A percentile compares a stretch with the other conserved stretches of the same genome.
Conservation (phyloP, 805 yeast genomes). For the Kuraishia hungarica region DNA sequence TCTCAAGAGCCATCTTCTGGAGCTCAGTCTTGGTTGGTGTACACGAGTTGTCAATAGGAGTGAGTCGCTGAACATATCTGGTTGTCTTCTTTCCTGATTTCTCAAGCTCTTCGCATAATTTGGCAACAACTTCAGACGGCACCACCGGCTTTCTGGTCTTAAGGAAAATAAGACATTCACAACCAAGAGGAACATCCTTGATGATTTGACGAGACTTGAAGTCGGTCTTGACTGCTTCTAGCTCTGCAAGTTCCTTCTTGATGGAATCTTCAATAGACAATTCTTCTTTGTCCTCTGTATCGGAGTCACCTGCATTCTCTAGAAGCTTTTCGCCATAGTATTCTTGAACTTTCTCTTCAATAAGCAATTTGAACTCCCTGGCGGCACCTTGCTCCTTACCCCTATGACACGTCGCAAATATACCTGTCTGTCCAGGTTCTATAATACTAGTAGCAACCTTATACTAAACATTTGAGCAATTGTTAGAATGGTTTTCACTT, state of each 20-base stretch:
- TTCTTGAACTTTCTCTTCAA: constrained; percentile 45
- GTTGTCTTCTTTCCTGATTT: constrained; percentile 48
- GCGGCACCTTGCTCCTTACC: constrained; percentile 71
- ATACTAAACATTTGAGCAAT: constrained; percentile 20
- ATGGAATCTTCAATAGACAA: constrained; percentile 71
- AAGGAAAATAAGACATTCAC: constrained; percentile 81
- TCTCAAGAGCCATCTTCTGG: constrained; percentile 43
- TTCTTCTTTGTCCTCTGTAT: constrained; percentile 28
- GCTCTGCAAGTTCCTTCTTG: constrained; percentile 55
- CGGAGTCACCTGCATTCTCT: constrained; percentile 17
- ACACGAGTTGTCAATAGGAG: constrained; percentile 73
- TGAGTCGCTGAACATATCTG: constrained; percentile 66
- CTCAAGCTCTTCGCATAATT: constrained; percentile 52
- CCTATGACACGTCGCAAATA: constrained; percentile 84
- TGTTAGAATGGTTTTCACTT: not conserved
- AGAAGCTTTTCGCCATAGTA: constrained; percentile 11
- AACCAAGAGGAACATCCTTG: constrained; percentile 54
- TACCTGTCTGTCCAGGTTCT: constrained; percentile 82
- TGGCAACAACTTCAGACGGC: constrained; percentile 64
- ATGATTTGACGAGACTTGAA: constrained; percentile 36
- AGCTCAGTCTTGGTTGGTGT: constrained; percentile 67
- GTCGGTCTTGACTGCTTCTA: constrained; percentile 36
- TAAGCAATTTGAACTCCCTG: constrained; percentile 57
- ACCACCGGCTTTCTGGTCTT: constrained; percentile 72
- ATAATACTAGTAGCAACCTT: constrained; percentile 41